Conservation (phyloP, 1,284 basidiomycete species). For the Inonotus hispidus region DNA sequence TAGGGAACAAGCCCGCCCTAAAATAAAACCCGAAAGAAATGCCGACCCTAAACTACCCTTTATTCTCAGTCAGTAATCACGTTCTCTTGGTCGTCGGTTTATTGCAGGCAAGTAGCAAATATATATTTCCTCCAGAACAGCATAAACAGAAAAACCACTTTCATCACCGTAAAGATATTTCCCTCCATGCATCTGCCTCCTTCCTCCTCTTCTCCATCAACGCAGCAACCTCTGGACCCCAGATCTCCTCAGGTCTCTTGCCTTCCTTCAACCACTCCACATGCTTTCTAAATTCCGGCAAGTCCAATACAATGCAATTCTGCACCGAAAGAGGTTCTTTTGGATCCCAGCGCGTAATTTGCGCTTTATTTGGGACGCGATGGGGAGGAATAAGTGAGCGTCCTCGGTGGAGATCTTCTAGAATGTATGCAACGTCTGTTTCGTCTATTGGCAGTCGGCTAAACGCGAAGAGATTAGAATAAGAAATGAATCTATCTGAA, state of each 20-base stretch:
- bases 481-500: background rate
- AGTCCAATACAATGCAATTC: slow-evolving; percentile 81
- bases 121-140: too few species aligned
- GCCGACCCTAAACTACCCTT: too few species aligned
- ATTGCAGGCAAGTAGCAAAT: too few species aligned
- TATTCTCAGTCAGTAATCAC: too few species aligned
- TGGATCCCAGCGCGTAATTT: slow-evolving; percentile 78
- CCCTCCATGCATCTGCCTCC: slow-evolving; percentile 33
- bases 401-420: slow-evolving; percentile 83
- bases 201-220: slow-evolving; percentile 48
- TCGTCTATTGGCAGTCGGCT: slow-evolving; percentile 76
- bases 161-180: slow-evolving; percentile 6
- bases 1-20: too few species aligned
- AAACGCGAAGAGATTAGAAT: background rate
- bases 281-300: slow-evolving; percentile 68
- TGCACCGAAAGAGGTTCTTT: slow-evolving; percentile 54
- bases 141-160: too few species aligned
- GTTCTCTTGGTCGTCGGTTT: too few species aligned
- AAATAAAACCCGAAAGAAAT: too few species aligned
- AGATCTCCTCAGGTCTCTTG: slow-evolving; percentile 47
- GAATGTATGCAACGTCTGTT: slow-evolving; percentile 77
- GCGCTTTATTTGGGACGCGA: slow-evolving; percentile 62
- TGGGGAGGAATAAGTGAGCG: slow-evolving; percentile 76
- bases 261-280: slow-evolving; percentile 44
- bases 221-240: slow-evolving; percentile 57